Evolutionary conservation across 139 green algal species (phyloP), one percentile per base, ranked within the genome.

Genomic region (Coccomyxa sp.): DNA sequence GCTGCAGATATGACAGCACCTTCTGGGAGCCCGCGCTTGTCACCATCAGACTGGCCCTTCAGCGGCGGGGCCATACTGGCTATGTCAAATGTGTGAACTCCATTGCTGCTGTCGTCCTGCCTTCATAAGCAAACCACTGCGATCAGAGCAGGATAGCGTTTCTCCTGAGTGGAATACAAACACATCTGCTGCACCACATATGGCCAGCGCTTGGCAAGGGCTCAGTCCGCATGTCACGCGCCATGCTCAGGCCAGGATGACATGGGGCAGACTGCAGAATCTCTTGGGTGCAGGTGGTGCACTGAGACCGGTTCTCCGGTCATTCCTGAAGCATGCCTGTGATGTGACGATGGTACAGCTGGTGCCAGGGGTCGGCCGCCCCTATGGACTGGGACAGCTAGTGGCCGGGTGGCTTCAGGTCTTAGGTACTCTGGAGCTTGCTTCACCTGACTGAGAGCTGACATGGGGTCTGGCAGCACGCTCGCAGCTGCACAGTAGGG

Each of bases 41-140:
- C 82, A 18, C 39, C 29, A 70, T 70, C 37, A n/a, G 76, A 33
- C 50, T 64, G 50, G 34, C 68, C 87, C 72, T 91, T 92, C 0
- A 90, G 70, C 44, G 79, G 79, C 0, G 89, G 88, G 27, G 88
- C 89, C 72, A 93, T 82, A 31, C 74, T 77, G 16, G 86, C 82
- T n/a, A 93, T 88, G 74, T 93, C 89, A 75, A 89, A 92, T 35
- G 83, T 84, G 3, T n/a, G n/a, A 74, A 54, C 72, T 34, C 68
- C 55, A 68, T 40, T 24, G 54, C 73, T 29, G 70, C 70, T 72
- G 40, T 39, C n/a, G n/a, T n/a, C n/a, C n/a, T n/a, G n/a, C n/a
- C n/a, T n/a, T n/a, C n/a, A n/a, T n/a, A n/a, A n/a, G n/a, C n/a
- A n/a, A n/a, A n/a, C n/a, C n/a, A n/a, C n/a, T n/a, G n/a, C n/a